Conservation (phyloP, 1,284 basidiomycete species). For the Naganishia albida region DNA sequence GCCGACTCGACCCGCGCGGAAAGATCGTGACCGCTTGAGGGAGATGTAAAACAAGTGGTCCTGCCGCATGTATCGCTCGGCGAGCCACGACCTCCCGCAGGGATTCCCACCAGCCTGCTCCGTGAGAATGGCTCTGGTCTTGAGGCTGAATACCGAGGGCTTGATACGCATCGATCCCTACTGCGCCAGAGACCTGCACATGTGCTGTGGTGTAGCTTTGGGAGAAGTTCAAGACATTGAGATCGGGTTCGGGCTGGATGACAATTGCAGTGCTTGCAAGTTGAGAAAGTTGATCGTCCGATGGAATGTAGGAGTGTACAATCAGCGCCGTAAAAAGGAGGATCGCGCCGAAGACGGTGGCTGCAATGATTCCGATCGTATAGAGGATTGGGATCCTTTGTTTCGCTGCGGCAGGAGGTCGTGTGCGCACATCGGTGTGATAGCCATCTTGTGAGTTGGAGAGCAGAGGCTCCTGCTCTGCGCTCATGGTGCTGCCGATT, state of each 20-base stretch:
- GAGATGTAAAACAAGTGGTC: constrained; percentile 7
- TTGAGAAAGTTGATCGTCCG: constrained; percentile 35
- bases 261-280: constrained; percentile 36
- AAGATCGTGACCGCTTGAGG: constrained; percentile 4
- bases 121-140: constrained; percentile 22
- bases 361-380: constrained; percentile 36
- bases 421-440: too few relatives aligned
- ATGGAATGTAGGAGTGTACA: constrained; percentile 43
- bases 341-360: constrained; percentile 39
- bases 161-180: constrained; percentile 47
- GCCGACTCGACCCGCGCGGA: constrained; percentile 3
- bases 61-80: constrained; percentile 5
- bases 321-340: constrained; percentile 43
- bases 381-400: constrained; percentile 29
- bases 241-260: constrained; percentile 39
- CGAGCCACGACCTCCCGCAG: constrained; percentile 35
- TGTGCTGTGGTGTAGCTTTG: constrained; percentile 43
- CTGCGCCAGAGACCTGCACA: constrained; percentile 43
- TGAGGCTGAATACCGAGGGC: constrained; percentile 41
- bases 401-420: not conserved
- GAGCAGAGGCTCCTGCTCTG: not conserved
- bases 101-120: constrained; percentile 49
- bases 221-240: constrained; percentile 47
- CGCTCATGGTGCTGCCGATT: not conserved
- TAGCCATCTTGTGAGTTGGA: not conserved